phyloP scores from a whole-genome alignment of 225 moss, liverwort and hornwort species.

The Antitrichia curtipendula region DNA sequence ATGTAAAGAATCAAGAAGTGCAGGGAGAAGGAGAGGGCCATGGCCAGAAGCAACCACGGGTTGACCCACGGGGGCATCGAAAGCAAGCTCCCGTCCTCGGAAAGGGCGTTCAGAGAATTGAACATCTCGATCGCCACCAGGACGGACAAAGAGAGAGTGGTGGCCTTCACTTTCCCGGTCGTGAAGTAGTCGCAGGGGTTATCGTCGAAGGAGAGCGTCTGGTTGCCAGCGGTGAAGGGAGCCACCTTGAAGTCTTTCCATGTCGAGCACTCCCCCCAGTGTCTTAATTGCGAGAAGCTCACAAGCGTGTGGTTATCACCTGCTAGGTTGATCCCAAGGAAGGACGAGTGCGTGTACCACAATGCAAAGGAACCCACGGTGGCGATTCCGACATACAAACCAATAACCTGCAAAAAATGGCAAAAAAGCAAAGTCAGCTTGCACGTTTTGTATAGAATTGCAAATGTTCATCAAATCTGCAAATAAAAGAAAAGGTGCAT shows the following conservation, averaged over 20 bases:
- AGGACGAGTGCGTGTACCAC: conserved; percentile 85
- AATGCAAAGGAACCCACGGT: conserved; percentile 83
- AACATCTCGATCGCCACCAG: conserved; percentile 96
- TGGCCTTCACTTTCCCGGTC: conserved; percentile 79
- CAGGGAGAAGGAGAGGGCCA: conserved; percentile 62
- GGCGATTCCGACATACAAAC: conserved; percentile 84
- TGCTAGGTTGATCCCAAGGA: conserved; percentile 77
- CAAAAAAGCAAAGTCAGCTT: not conserved
- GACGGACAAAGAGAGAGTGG: conserved; percentile 74
- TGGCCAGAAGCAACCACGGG: conserved; percentile 73
- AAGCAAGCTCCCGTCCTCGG: conserved; percentile 75
- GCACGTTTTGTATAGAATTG: not conserved
- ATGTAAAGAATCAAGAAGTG: conserved; percentile 81
- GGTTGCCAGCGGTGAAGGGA: conserved; percentile 69
- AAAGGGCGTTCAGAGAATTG: conserved; percentile 88
- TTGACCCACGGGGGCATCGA: conserved; percentile 95
- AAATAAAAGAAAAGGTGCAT: not conserved
- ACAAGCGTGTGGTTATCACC: conserved; percentile 72
- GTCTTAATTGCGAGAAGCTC: conserved; percentile 55
- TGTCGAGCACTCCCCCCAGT: conserved; percentile 71
- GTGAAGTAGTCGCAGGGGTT: conserved; percentile 96
- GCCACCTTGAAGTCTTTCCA: conserved; percentile 79
- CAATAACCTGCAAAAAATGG: conserved; percentile 53
- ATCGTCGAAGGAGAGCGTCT: conserved; percentile 45
- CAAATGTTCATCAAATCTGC: not conserved